Conservation (phyloP, 129 eudicot species). For the Centella asiatica region DNA sequence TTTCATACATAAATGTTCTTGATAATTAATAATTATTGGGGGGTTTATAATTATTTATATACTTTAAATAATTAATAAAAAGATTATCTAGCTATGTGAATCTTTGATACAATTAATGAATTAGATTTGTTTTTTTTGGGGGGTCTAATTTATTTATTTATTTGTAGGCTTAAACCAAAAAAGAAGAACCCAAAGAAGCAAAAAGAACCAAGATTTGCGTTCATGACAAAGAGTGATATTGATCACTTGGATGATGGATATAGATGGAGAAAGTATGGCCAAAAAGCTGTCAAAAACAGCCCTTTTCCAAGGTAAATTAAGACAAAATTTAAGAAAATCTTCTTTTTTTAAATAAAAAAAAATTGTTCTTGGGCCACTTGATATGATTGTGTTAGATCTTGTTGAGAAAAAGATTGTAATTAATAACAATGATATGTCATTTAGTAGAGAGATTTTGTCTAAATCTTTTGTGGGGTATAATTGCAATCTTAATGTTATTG, state of each 20-base stretch:
- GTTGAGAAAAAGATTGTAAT: not conserved
- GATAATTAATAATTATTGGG: not conserved
- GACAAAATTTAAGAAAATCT: not conserved
- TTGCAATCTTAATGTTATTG: not conserved
- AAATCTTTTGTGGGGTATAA: constrained; percentile 16
- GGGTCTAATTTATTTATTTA: not conserved
- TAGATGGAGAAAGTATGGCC: constrained; percentile 99
- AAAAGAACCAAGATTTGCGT: constrained; percentile 94
- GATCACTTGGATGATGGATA: constrained; percentile 98
- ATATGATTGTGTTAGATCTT: not conserved
- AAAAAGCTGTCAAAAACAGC: constrained; percentile 97
- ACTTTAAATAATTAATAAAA: not conserved
- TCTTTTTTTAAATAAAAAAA: too few relatives aligned
- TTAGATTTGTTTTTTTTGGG: not conserved
- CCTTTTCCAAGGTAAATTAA: constrained; percentile 75
- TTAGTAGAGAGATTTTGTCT: not conserved
- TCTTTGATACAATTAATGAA: constrained; percentile 4
- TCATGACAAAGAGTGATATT: constrained; percentile 95
- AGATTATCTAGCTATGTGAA: not conserved
- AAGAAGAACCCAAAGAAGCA: constrained; percentile 74
- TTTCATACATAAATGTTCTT: too few relatives aligned
- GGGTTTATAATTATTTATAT: not conserved
- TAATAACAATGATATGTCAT: not conserved
- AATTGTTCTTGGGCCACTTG: too few relatives aligned
- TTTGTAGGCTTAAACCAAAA: constrained; percentile 47